A percentile compares a stretch with the other conserved stretches of the same genome.
These are phyloP conservation scores for Leishmania major DNA, from an alignment of 208 protist species.

Conservation along the genomic window DNA sequence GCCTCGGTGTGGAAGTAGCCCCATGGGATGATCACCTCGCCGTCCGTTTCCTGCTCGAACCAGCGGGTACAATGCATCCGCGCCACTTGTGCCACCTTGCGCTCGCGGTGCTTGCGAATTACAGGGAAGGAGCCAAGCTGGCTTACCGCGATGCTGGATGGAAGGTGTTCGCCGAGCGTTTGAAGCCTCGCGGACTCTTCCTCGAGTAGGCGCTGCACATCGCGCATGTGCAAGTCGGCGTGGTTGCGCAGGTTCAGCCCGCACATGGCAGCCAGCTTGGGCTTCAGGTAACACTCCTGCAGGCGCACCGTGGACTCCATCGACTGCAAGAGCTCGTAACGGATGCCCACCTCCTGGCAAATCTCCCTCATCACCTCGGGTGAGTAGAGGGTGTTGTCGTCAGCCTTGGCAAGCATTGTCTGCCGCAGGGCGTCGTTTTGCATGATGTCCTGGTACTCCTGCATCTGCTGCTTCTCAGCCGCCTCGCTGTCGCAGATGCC, in stretches of 20 bases:
- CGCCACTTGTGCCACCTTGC: constrained; percentile 73
- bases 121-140: constrained; percentile 69
- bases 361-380: constrained; percentile 71
- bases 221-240: constrained; percentile 80
- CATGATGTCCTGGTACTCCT: constrained; percentile 81
- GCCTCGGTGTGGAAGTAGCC: constrained; percentile 85
- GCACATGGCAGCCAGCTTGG: constrained; percentile 84
- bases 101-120: constrained; percentile 71
- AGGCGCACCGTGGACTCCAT: constrained; percentile 64
- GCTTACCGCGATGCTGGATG: constrained; percentile 59
- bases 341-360: constrained; percentile 77
- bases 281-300: constrained; percentile 91
- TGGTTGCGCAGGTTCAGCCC: constrained; percentile 80
- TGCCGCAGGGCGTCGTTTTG: constrained; percentile 41
- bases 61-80: constrained; percentile 72
- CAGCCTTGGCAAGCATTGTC: constrained; percentile 68
- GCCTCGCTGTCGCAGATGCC: constrained; percentile 86
- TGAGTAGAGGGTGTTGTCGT: constrained; percentile 83
- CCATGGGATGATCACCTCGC: constrained; percentile 91
- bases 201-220: constrained; percentile 74
- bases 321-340: constrained; percentile 55
- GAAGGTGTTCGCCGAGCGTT: constrained; percentile 37
- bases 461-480: constrained; percentile 72
- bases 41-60: constrained; percentile 63
- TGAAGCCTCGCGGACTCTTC: constrained; percentile 59